Conservation (phyloP, 108 stramenopile genomes). For the Skeletonema menzelii region DNA sequence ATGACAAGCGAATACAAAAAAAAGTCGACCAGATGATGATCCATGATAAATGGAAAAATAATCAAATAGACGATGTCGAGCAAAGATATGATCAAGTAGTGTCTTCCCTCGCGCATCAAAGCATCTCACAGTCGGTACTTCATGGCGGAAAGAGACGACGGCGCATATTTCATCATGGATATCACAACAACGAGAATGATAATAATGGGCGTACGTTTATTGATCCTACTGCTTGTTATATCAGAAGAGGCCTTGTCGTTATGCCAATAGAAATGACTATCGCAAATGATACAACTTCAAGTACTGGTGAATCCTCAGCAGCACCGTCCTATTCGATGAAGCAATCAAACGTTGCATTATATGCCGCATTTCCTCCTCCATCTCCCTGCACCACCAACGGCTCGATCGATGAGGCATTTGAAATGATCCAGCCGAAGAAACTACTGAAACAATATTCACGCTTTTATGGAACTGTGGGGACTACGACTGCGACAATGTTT, state of each 20-base stretch:
- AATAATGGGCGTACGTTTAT: background rate
- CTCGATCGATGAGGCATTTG: background rate
- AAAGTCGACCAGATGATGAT: background rate
- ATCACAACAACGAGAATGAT: constrained; percentile 11
- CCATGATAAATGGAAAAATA: background rate
- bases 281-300: background rate
- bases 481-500: constrained; percentile 12
- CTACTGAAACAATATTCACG: constrained; percentile 32
- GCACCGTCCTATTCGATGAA: constrained; percentile 33
- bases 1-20: background rate
- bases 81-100: background rate
- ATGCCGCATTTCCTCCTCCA: constrained; percentile 43
- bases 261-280: constrained; percentile 9
- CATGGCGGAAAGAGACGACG: background rate
- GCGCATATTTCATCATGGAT: background rate
- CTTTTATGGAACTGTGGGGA: constrained; percentile 26
- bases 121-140: background rate
- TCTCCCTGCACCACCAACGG: background rate
- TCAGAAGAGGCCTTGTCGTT: background rate
- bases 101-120: background rate
- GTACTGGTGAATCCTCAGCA: background rate
- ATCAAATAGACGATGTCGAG: background rate
- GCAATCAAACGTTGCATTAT: constrained; percentile 22
- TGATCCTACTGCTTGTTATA: background rate
- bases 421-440: constrained; percentile 12